Evolutionary conservation across 1,284 basidiomycete species (phyloP).

Genomic region (Lentinula novae-zelandiae): DNA sequence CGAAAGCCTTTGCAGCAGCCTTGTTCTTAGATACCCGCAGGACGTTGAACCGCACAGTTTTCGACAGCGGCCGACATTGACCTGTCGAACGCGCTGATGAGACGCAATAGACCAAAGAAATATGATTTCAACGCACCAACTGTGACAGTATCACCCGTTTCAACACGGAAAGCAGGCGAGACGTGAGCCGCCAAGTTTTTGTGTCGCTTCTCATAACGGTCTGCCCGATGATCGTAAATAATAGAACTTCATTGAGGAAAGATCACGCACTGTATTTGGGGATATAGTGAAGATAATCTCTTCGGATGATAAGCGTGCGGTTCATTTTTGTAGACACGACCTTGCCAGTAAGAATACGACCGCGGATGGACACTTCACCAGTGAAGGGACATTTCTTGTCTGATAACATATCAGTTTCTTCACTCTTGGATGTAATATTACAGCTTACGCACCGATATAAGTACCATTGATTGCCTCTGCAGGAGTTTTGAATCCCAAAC

Average conservation of each 20-base stretch:
- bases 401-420: constrained; percentile 25
- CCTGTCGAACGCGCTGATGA: constrained; percentile 37
- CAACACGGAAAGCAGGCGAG: constrained; percentile 98
- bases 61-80: constrained; percentile 99
- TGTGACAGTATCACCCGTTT: constrained; percentile 90
- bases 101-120: constrained; percentile 9
- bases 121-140: constrained; percentile 65
- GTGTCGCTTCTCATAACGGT: constrained; percentile 97
- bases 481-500: constrained; percentile 96
- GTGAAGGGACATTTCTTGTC: constrained; percentile 99
- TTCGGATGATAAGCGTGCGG: constrained; percentile 96
- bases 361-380: constrained; percentile 95
- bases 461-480: constrained; percentile 94
- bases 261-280: constrained; percentile 88
- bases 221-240: constrained; percentile 31
- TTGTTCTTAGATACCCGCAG: constrained; percentile 90
- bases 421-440: neutral
- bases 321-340: constrained; percentile 99
- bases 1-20: constrained; percentile 85
- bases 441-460: constrained; percentile 81
- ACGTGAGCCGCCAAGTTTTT: constrained; percentile 98
- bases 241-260: neutral
- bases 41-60: constrained; percentile 99
- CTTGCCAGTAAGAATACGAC: constrained; percentile 96
- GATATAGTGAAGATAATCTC: constrained; percentile 98